Base-by-base conservation (phyloP, 2,329 filamentous ascomycete species). In the Verticillium dahliae region DNA sequence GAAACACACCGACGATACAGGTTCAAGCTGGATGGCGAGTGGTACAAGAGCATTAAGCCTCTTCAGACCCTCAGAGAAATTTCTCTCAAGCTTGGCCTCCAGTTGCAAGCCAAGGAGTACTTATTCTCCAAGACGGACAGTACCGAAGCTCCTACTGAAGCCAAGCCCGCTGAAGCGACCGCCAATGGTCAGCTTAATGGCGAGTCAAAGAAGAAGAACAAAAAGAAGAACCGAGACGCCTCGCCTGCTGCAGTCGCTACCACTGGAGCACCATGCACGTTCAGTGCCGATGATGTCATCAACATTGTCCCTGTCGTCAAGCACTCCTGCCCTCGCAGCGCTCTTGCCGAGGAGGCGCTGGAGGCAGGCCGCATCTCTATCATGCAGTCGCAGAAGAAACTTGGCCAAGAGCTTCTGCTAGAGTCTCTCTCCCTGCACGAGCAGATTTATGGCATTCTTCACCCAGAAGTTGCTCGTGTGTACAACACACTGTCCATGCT, bases 341-440 rank as follows among this genome's bases (percentile, higher is more conserved):
- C 91, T 33, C 84, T 99, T 64, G 94, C 95, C 0, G 95, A 99
- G 74, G 95, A 99, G 77, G 94, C 95, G 14, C 82, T 99, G 54
- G 95, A 99, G 75, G 95, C 94, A 62, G 95, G 95, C 31, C 91
- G 93, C 60, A 94, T 99, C 72, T 97, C 94, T n/a, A 88, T 99
- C 64, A 86, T 95, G 69, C 94, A 98, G 73, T 90, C 91, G 73
- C 92, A 99, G 80, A 94, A 91, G 78, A 95, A 97, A 77, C 86
- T 99, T 56, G 95, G 95, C 50, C 93, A 97, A 76, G 95, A 99
- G 75, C 84, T 99, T 61, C 85, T 99, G 35, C 80, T 98, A n/a
- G 95, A 99, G 76, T 97, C 93, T 41, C 80, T 99, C 63, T 97
- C 95, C 56, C 81, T 99, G 54, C 94, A 99, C 71, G 95, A 99